Evolutionary conservation across 169 alveolate genomes (phyloP).

Genomic region (Eimeria tenella): DNA sequence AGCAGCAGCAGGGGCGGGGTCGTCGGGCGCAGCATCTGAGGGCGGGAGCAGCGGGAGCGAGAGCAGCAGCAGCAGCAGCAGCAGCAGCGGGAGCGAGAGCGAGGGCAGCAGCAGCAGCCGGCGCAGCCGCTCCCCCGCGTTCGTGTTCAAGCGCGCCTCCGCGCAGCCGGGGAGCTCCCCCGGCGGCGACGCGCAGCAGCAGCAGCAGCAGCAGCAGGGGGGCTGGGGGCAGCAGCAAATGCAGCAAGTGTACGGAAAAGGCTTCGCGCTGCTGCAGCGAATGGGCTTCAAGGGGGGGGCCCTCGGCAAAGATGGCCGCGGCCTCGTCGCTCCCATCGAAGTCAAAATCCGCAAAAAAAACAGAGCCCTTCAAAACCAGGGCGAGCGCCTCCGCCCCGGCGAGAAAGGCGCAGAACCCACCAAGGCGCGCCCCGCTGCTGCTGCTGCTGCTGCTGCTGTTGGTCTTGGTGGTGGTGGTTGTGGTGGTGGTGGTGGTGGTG

Average conservation of each 20-base stretch:
- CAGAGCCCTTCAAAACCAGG: constrained; percentile 74
- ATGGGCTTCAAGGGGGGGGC: constrained; percentile 82
- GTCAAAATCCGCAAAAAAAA: constrained; percentile 75
- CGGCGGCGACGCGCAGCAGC: not conserved
- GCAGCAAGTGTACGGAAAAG: constrained; percentile 75
- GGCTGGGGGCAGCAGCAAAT: constrained; percentile 63
- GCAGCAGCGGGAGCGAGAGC: constrained; percentile 22
- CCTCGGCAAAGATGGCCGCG: constrained; percentile 78
- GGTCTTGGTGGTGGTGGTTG: not conserved
- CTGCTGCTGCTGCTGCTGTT: constrained; percentile 3
- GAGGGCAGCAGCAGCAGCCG: not conserved
- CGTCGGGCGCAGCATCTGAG: not conserved
- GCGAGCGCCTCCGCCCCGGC: constrained; percentile 52
- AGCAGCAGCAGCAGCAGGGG: constrained; percentile 13
- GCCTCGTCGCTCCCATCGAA: constrained; percentile 80
- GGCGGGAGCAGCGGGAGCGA: not conserved
- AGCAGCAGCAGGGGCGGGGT: not conserved
- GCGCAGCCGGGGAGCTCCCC: not conserved
- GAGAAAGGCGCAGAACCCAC: not conserved
- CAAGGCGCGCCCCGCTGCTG: not conserved
- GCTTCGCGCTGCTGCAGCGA: constrained; percentile 76
- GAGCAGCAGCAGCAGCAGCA: constrained; percentile 30
- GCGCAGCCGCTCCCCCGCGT: not conserved
- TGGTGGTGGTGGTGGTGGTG: not conserved
- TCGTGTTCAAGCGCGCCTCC: not conserved